Evolutionary conservation across 345 rosid genomes (phyloP).

Genomic region (Combretum micranthum): DNA sequence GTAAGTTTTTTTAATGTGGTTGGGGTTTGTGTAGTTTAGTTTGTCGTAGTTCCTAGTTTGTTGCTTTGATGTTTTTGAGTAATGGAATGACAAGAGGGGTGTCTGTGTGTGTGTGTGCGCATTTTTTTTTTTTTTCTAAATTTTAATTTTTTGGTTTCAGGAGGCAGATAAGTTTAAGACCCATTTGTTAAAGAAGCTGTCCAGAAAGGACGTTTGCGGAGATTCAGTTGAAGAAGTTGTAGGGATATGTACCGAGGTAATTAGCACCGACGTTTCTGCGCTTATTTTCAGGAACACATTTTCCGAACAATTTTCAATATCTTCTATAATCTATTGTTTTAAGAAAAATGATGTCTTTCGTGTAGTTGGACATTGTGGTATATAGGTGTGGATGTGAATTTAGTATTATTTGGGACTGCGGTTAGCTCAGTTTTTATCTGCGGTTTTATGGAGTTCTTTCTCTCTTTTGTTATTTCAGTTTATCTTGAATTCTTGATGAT

Average conservation of each 20-base stretch:
- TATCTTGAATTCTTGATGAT: too few relatives aligned
- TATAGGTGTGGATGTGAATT: too few relatives aligned
- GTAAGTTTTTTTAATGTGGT: slow-evolving; percentile 26
- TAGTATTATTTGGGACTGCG: too few relatives aligned
- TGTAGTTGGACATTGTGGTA: too few relatives aligned
- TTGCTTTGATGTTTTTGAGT: too few relatives aligned
- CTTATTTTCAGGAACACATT: not conserved
- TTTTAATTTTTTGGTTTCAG: slow-evolving; percentile 20
- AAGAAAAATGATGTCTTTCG: not conserved
- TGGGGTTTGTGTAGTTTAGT: too few relatives aligned
- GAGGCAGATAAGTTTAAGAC: slow-evolving; percentile 75
- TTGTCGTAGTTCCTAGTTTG: too few relatives aligned
- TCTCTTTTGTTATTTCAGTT: too few relatives aligned
- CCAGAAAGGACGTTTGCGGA: slow-evolving; percentile 58
- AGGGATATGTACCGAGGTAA: slow-evolving; percentile 77
- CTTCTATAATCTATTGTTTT: not conserved
- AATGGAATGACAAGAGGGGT: not conserved
- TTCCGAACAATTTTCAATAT: not conserved
- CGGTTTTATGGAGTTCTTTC: too few relatives aligned
- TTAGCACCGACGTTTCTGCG: not conserved
- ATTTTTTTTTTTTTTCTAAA: not conserved
- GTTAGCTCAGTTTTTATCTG: too few relatives aligned
- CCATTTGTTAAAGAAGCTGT: slow-evolving; percentile 52
- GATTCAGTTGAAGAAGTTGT: slow-evolving; percentile 64
- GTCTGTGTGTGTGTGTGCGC: not conserved